phyloP scores from a whole-genome alignment of 2,329 filamentous ascomycete genomes.

The Colletotrichum destructivum region DNA sequence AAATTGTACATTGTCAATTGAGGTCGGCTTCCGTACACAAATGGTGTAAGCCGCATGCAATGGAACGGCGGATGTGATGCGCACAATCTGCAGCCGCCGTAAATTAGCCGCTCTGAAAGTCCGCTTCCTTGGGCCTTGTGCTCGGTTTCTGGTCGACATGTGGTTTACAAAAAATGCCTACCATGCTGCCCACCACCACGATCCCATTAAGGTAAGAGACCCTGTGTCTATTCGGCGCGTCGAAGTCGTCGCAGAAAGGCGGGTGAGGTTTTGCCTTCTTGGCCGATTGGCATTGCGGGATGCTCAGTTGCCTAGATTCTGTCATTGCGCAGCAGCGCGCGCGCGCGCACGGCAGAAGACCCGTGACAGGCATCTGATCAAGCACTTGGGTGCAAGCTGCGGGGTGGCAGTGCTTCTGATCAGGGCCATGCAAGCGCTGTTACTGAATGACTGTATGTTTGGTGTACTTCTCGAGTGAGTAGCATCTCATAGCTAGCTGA shows the following conservation, averaged over 20 bases:
- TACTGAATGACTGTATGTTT: background rate
- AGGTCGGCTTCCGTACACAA: constrained; percentile 14
- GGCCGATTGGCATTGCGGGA: background rate
- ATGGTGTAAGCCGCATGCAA: constrained; percentile 26
- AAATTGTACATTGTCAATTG: constrained; percentile 11
- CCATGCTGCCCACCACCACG: constrained; percentile 2
- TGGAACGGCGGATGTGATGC: constrained; percentile 2
- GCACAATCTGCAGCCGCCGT: constrained; percentile 37
- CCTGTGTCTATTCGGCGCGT: constrained; percentile 24
- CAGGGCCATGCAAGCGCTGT: background rate
- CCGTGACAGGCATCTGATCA: too few relatives aligned
- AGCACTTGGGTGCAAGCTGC: too few relatives aligned
- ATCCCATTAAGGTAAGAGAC: constrained; percentile 8
- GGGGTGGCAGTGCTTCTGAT: background rate
- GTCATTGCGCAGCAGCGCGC: too few relatives aligned
- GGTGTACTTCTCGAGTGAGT: too few relatives aligned
- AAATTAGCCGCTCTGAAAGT: constrained; percentile 9
- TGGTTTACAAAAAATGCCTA: too few relatives aligned
- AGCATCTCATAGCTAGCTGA: background rate
- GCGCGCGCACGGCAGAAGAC: too few relatives aligned
- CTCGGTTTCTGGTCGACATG: constrained; percentile 8
- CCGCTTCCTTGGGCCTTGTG: background rate
- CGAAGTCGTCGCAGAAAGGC: background rate
- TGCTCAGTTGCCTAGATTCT: background rate
- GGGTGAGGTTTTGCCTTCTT: background rate